Percentiles rank a stretch among this genome's conserved stretches.
phyloP scores from a whole-genome alignment of 192 early-diverging fungal species.

The Linnemannia hyalina region DNA sequence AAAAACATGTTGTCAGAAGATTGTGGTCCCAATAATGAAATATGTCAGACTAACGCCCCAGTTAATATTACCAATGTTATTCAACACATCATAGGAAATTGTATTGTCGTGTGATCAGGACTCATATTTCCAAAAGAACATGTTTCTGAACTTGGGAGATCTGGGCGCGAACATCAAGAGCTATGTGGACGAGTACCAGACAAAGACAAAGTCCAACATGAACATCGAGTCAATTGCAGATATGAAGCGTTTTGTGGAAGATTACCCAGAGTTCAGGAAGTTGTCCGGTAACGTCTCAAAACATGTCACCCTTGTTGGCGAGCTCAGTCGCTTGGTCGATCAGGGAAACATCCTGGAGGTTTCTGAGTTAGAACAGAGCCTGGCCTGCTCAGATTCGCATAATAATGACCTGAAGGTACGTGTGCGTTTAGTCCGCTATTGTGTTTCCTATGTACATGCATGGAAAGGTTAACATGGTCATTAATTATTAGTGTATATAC shows the following conservation, averaged over 20 bases:
- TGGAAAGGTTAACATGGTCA: neutral
- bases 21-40: neutral
- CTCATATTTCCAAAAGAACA: slow-evolving; percentile 90
- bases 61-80: neutral
- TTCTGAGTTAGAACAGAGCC: slow-evolving; percentile 94
- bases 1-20: neutral
- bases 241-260: slow-evolving; percentile 99
- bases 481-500: neutral
- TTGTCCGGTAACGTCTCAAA: slow-evolving; percentile 97
- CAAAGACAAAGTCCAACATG: slow-evolving; percentile 89
- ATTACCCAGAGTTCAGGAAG: slow-evolving; percentile 98
- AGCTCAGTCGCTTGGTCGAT: slow-evolving; percentile 87
- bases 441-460: neutral
- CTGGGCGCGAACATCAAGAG: slow-evolving; percentile 93
- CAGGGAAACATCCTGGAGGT: slow-evolving; percentile 84
- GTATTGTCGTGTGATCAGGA: slow-evolving; percentile 92
- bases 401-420: slow-evolving; percentile 83
- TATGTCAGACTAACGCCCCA: neutral
- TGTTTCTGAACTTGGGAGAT: slow-evolving; percentile 96
- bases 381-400: slow-evolving; percentile 92
- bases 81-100: slow-evolving; percentile 76
- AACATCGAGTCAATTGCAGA: slow-evolving; percentile 96
- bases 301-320: slow-evolving; percentile 98
- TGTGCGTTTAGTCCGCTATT: neutral
- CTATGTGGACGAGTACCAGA: slow-evolving; percentile 96